Evolutionary conservation across 2,329 filamentous ascomycete genomes (phyloP), one percentile per base, ranked within the genome.

Genomic region (Beauveria rudraprayagi): DNA sequence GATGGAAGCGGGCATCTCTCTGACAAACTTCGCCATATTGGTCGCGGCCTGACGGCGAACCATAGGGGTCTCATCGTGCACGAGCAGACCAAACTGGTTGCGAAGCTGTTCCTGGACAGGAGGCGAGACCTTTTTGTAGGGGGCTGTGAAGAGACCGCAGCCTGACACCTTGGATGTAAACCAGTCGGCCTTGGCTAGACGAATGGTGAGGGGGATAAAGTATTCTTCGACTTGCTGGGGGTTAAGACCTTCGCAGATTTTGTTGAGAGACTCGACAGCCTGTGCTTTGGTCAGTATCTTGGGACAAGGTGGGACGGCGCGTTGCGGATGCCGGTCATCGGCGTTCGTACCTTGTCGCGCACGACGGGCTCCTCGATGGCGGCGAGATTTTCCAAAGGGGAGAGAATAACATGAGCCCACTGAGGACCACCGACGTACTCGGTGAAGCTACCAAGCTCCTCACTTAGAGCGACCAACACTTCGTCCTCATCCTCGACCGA

Each of bases 161-260:
- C 93, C 94, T 37, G 94, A 99, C 66, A 99, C 94, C 80, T 97
- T 99, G 66, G 94, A 97, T 62, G 94, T 99, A 77, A 99, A 99
- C 94, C 94, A 99, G 78, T 99, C 94, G 77, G 94, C 94, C 83
- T 97, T 99, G 66, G 94, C 95, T 64, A 99, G 90, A 72, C 94
- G 91, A 71, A 96, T 85, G 63, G 92, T 92, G 71, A 99, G 88
- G 64, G 94, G 94, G 68, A 99, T 93, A 79, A 97, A 97, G 77
- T 92, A 90, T 71, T 97, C 91, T 81, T 99, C 94, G 72, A 97
- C 88, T 80, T 99, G 94, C 75, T 91, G 84, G 69, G 91, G 80
- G 56, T 92, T 96, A 61, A 99, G 84, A 74, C 96, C 87, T 72
- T 87, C 86, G 83, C 94, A 97, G 75, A 99, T 97, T 81, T 97